phyloP scores from a whole-genome alignment of 2,329 filamentous ascomycete species.

The Chlorencoelia australis region DNA sequence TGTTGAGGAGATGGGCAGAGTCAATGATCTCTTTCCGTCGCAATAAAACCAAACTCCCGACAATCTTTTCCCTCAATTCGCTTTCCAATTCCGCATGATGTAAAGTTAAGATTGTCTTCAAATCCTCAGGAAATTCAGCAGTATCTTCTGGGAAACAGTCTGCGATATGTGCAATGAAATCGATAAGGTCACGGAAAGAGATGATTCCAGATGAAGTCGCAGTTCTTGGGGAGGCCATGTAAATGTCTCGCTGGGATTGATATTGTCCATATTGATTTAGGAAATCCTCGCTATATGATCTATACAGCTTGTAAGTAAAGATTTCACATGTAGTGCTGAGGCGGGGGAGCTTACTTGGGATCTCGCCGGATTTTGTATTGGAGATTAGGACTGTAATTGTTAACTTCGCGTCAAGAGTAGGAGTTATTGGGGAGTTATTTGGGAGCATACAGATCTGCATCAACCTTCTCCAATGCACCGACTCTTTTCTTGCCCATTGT shows the following conservation, averaged over 20 bases:
- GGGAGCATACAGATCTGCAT: conserved; percentile 64
- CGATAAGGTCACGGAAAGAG: conserved; percentile 82
- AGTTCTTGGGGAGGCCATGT: conserved; percentile 71
- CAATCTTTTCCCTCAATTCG: conserved; percentile 87
- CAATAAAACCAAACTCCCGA: conserved; percentile 78
- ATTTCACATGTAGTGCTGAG: not conserved
- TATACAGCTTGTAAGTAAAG: conserved; percentile 26
- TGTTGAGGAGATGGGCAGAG: conserved; percentile 72
- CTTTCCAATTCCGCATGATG: conserved; percentile 77
- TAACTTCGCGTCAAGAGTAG: no score
- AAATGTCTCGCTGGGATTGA: conserved; percentile 82
- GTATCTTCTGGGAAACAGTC: conserved; percentile 86
- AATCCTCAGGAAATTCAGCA: conserved; percentile 63
- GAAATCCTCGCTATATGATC: conserved; percentile 86
- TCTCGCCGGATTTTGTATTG: conserved; percentile 88
- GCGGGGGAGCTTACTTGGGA: conserved; percentile 48
- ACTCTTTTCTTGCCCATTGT: conserved; percentile 79
- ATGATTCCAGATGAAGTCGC: conserved; percentile 70
- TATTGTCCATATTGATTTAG: conserved; percentile 83
- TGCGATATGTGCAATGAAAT: conserved; percentile 86
- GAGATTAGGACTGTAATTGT: conserved; percentile 55
- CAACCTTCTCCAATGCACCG: conserved; percentile 87
- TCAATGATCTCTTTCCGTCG: conserved; percentile 88
- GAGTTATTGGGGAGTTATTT: no score
- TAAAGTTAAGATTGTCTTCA: conserved; percentile 68